phyloP scores from a whole-genome alignment of 2,329 filamentous ascomycete genomes.

The Lomentospora prolificans region DNA sequence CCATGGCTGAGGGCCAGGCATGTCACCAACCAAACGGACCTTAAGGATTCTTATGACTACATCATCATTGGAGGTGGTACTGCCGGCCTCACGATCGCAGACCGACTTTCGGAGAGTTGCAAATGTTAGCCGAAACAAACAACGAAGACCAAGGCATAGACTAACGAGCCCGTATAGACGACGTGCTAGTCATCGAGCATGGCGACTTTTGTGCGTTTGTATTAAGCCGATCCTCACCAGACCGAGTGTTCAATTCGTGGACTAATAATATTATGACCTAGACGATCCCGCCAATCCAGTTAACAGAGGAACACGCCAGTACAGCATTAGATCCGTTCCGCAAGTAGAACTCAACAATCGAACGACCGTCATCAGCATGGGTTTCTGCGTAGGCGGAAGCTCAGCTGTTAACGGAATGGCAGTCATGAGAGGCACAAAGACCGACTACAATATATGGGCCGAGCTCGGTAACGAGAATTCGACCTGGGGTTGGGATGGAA shows the following conservation, averaged over 20 bases:
- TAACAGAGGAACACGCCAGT: not conserved
- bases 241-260: not conserved
- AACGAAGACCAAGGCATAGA: not conserved
- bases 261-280: not conserved
- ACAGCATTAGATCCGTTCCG: slow-evolving; percentile 10
- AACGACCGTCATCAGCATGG: slow-evolving; percentile 1
- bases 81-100: slow-evolving; percentile 12
- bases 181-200: slow-evolving; percentile 13
- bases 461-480: slow-evolving; percentile 18
- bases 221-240: not conserved
- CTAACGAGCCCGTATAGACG: slow-evolving; percentile 8
- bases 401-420: slow-evolving; percentile 27
- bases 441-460: slow-evolving; percentile 20
- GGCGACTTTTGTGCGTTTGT: slow-evolving; percentile 2
- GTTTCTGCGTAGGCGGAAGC: slow-evolving; percentile 22
- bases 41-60: slow-evolving; percentile 13
- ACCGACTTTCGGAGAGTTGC: slow-evolving; percentile 11
- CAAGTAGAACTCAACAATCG: slow-evolving; percentile 11
- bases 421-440: slow-evolving; percentile 20
- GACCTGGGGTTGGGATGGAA: slow-evolving; percentile 14
- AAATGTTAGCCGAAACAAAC: not conserved
- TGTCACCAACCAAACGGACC: not conserved
- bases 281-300: slow-evolving; percentile 4
- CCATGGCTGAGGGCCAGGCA: not conserved
- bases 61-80: slow-evolving; percentile 15